phyloP scores from a whole-genome alignment of 176 grass and related monocot genomes.

The Coix lacrymajobi region DNA sequence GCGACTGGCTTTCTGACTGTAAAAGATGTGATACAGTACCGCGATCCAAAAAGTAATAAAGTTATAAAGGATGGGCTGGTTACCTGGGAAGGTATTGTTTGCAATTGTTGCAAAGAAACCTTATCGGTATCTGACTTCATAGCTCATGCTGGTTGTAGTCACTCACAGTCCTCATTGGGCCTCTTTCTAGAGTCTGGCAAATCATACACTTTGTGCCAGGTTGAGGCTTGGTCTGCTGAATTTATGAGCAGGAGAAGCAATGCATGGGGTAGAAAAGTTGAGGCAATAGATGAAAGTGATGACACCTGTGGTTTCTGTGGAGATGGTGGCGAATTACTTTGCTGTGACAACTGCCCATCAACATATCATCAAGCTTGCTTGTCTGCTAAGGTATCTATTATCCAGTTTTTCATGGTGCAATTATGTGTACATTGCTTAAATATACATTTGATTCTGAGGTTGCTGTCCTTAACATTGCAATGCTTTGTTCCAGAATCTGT shows the following conservation, averaged over 20 bases:
- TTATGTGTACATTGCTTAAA: neutral
- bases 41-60: slow-evolving; percentile 54
- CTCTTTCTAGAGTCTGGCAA: slow-evolving; percentile 88
- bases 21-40: slow-evolving; percentile 84
- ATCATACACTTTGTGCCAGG: slow-evolving; percentile 77
- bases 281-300: slow-evolving; percentile 78
- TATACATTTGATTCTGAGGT: slow-evolving; percentile 1
- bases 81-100: slow-evolving; percentile 82
- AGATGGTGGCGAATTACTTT: slow-evolving; percentile 95
- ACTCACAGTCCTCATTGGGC: slow-evolving; percentile 61
- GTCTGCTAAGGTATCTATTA: slow-evolving; percentile 57
- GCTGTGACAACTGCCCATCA: slow-evolving; percentile 95
- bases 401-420: neutral
- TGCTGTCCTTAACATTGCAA: slow-evolving; percentile 1
- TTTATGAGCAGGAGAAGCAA: slow-evolving; percentile 60
- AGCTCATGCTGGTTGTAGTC: slow-evolving; percentile 60
- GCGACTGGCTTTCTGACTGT: slow-evolving; percentile 74
- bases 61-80: slow-evolving; percentile 77
- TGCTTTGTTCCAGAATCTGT: slow-evolving; percentile 7
- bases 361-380: slow-evolving; percentile 94
- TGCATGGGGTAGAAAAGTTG: slow-evolving; percentile 35
- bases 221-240: slow-evolving; percentile 95
- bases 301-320: slow-evolving; percentile 96
- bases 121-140: slow-evolving; percentile 81
- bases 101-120: slow-evolving; percentile 67